A percentile compares a stretch with the other conserved stretches of the same genome.
Conservation (phyloP, 805 yeast species). For the Myxozyma geophila region DNA sequence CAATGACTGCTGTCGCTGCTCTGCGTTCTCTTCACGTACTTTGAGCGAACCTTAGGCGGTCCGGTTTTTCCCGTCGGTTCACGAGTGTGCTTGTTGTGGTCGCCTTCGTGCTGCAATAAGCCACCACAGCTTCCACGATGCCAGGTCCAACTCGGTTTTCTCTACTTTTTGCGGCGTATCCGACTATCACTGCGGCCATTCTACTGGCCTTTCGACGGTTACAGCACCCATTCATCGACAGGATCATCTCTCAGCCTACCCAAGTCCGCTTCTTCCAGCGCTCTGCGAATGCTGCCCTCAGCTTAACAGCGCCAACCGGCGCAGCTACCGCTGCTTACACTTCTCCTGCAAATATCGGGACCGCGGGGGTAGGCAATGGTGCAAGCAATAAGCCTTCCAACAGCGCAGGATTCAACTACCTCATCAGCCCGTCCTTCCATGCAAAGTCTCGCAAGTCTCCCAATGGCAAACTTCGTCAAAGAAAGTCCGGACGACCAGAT, state of each 20-base stretch:
- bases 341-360: constrained; percentile 9
- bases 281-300: constrained; percentile 4
- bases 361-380: constrained; percentile 4
- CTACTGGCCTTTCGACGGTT: constrained; percentile 31
- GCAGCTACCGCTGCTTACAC: constrained; percentile 19
- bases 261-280: constrained; percentile 19
- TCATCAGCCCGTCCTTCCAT: constrained; percentile 26
- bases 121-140: constrained; percentile 6
- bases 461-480: not conserved
- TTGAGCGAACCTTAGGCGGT: not conserved
- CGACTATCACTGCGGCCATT: constrained; percentile 36
- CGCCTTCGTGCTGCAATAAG: constrained; percentile 1
- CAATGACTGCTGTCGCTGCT: not conserved
- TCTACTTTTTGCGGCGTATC: constrained; percentile 34
- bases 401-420: constrained; percentile 17
- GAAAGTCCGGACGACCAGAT: constrained; percentile 21
- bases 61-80: constrained; percentile 16
- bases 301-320: constrained; percentile 17
- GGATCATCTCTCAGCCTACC: constrained; percentile 24
- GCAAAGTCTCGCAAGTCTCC: constrained; percentile 23
- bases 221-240: constrained; percentile 33
- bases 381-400: constrained; percentile 2
- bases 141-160: constrained; percentile 33
- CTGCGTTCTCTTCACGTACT: not conserved
- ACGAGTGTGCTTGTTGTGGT: not conserved